Base-by-base conservation (phyloP, 164 flowering plant species). In the Nymphaea thermarum region DNA sequence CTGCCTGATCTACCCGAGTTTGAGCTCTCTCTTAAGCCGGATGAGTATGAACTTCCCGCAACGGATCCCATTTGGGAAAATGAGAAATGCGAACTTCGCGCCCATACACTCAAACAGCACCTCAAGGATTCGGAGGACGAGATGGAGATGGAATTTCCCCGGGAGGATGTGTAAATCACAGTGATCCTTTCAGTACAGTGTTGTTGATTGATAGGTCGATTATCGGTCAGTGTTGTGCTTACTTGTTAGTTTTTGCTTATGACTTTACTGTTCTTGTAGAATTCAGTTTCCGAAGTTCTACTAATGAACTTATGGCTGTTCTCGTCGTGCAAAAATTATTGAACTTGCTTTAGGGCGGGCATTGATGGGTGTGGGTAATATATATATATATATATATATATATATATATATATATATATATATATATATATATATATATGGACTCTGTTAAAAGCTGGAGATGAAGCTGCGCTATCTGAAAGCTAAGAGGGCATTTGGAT, bases 1-100 rank as follows among this genome's bases (percentile, higher is more conserved):
- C 72, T 87, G 78, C 96, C 95, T 11, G 93, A 90, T 42, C 86
- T 92, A 61, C 98, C 98, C 15, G 93, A 88, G 59, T 92, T 92
- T 62, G 80, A 81, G 64, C 62, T 87, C 68, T 92, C 98, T 41
- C 72, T 92, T 62, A 80, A 79, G 73, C 93, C 98, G 0, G 98
- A 88, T 47, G 89, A 84, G 60, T 88, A 76, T 68, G 73, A 70
- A 65, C 65, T 90, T 67, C 98, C 96, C 3, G 84, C 78, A 18
- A 61, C 79, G 2, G 84, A 86, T 76, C 67, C 82, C 43, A 80
- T 83, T 47, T 89, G 94, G 96, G 76, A 78, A 43, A 67, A 60
- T 25, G 80, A 80, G 42, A 79, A 82, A 15, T 87, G 84, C 82
- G 83, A 84, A 68, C 76, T 66, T 62, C 78, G 78, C 10, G 65